A percentile compares a stretch with the other conserved stretches of the same genome.
These are phyloP conservation scores for Nannizziopsis barbatae DNA, from an alignment of 2,329 filamentous ascomycete species.

Conservation along the genomic window DNA sequence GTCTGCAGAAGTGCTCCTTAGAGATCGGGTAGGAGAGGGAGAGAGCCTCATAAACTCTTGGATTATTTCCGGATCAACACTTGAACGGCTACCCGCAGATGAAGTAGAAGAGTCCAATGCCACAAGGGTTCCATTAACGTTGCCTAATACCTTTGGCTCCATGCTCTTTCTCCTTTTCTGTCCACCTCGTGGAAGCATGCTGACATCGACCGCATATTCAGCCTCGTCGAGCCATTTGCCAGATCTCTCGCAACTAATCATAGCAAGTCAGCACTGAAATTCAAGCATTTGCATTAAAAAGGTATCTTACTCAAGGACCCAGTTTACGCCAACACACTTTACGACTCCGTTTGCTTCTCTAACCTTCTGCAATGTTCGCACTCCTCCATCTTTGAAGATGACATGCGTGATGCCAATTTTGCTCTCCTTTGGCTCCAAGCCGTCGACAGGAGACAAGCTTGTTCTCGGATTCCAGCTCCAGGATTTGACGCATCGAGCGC, in stretches of 20 bases:
- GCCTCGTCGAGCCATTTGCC: slow-evolving; percentile 66
- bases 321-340: slow-evolving; percentile 75
- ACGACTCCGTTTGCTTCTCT: slow-evolving; percentile 60
- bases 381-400: slow-evolving; percentile 77
- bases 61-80: slow-evolving; percentile 23
- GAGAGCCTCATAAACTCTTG: slow-evolving; percentile 28
- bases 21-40: slow-evolving; percentile 21
- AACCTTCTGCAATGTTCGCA: slow-evolving; percentile 66
- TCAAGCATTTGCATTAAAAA: not conserved
- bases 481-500: slow-evolving; percentile 62
- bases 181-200: slow-evolving; percentile 56
- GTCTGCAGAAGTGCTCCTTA: slow-evolving; percentile 3
- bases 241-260: slow-evolving; percentile 57
- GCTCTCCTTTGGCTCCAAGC: slow-evolving; percentile 24
- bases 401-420: slow-evolving; percentile 76
- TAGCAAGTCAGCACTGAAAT: slow-evolving; percentile 11
- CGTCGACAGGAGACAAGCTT: slow-evolving; percentile 29
- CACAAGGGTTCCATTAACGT: slow-evolving; percentile 55
- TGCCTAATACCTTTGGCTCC: slow-evolving; percentile 61
- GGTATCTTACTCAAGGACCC: slow-evolving; percentile 69
- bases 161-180: slow-evolving; percentile 67
- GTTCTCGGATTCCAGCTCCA: slow-evolving; percentile 63
- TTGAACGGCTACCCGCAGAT: slow-evolving; percentile 23
- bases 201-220: slow-evolving; percentile 57
- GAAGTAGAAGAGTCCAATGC: slow-evolving; percentile 21